Evolutionary conservation across 2,329 filamentous ascomycete species (phyloP).

Genomic region (Fusarium nisikadoi): DNA sequence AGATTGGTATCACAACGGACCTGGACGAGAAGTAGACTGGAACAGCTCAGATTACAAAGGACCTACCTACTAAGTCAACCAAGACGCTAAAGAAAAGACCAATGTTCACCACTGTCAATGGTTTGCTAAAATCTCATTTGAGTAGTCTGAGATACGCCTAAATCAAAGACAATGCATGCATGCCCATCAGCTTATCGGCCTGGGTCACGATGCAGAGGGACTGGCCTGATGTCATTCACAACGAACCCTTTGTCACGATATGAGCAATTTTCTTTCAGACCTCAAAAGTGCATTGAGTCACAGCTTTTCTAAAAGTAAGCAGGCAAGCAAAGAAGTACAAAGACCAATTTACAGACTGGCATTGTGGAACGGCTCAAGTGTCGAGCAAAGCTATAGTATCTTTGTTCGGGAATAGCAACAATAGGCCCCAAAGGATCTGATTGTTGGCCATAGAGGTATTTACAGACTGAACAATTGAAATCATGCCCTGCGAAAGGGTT

Average conservation of each 20-base stretch:
- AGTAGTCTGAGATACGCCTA: background rate
- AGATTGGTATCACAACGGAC: slow-evolving; percentile 24
- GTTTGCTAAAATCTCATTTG: background rate
- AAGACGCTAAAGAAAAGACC: background rate
- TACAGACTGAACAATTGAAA: background rate
- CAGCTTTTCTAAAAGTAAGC: background rate
- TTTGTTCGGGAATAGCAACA: background rate
- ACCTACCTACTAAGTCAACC: too few relatives aligned
- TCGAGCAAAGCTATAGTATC: background rate
- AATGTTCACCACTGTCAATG: background rate
- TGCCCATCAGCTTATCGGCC: background rate
- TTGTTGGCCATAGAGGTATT: background rate
- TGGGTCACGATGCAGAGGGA: background rate
- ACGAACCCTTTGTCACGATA: background rate
- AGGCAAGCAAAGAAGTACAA: background rate
- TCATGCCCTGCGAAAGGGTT: background rate
- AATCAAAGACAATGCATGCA: background rate
- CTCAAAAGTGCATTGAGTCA: background rate
- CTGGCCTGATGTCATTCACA: background rate
- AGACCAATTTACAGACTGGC: background rate
- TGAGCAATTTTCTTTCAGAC: background rate
- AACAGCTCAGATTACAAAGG: background rate
- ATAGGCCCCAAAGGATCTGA: background rate
- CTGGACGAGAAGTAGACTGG: background rate
- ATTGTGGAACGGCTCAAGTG: background rate